phyloP scores from a whole-genome alignment of 2,329 filamentous ascomycete species.

The Cordyceps pruinosa region DNA sequence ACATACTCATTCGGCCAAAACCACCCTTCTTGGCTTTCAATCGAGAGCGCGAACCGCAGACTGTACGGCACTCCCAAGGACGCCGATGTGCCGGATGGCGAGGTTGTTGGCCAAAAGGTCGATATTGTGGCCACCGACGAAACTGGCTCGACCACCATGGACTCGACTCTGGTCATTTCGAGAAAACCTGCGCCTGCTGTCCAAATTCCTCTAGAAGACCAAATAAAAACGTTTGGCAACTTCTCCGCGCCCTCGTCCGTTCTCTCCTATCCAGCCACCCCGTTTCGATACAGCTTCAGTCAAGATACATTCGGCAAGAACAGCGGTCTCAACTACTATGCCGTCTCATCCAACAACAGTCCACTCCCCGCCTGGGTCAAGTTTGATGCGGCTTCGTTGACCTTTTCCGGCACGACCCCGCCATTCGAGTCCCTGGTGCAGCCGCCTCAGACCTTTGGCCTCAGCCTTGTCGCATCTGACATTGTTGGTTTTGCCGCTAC shows the following conservation, averaged over 20 bases:
- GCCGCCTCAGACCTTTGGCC: conserved; percentile 63
- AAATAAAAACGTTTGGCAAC: conserved; percentile 51
- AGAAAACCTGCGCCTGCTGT: conserved; percentile 47
- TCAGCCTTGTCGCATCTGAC: conserved; percentile 72
- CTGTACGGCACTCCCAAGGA: conserved; percentile 64
- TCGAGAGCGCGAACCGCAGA: conserved; percentile 58
- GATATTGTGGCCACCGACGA: conserved; percentile 63
- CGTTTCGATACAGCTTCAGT: conserved; percentile 48
- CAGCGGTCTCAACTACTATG: conserved; percentile 62
- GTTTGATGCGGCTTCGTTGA: conserved; percentile 59
- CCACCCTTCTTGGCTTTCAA: conserved; percentile 66
- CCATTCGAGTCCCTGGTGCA: conserved; percentile 54
- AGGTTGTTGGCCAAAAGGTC: conserved; percentile 54
- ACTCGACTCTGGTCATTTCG: conserved; percentile 65
- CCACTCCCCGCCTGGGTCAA: conserved; percentile 77
- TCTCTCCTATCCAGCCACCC: conserved; percentile 44
- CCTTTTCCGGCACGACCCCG: conserved; percentile 67
- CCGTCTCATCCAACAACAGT: conserved; percentile 68
- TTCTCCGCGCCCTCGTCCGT: conserved; percentile 56
- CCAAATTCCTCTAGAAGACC: conserved; percentile 48
- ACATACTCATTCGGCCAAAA: conserved; percentile 58
- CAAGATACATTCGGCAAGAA: conserved; percentile 56
- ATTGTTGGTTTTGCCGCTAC: conserved; percentile 68
- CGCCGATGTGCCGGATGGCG: conserved; percentile 38
- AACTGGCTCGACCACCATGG: conserved; percentile 55